Evolutionary conservation across 768 basidiomycete genomes (phyloP), one percentile per base, ranked within the genome.

Genomic region (Pseudohyphozyma bogoriensis): DNA sequence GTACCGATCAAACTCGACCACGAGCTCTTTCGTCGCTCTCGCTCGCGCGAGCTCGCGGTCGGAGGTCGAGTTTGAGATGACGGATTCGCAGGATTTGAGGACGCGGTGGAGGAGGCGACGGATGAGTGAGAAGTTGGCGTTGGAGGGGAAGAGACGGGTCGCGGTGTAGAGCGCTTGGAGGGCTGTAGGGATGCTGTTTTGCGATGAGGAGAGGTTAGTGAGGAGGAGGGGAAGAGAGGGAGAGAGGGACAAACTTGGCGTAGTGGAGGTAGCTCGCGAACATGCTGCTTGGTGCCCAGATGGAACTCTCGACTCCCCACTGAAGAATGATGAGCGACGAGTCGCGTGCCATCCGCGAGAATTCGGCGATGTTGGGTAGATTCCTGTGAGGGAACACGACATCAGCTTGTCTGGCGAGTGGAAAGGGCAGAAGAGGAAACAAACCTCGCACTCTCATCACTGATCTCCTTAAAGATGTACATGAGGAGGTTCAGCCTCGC

Each of bases 91-190:
- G n/a, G 62, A 60, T 40, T 62, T 59, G 33, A 50, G 24, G n/a
- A 66, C 46, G 31, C 64, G 64, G 55, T 66, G 64, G n/a, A 66
- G 55, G 33, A 66, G 44, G 22, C 60, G 60, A 24, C 64, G 64
- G 29, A 66, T 53, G 28, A 37, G 0, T 32, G 20, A 0, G 33
- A 56, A 59, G 51, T 53, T 50, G 57, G 53, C 37, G 20, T 56
- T 46, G n/a, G 16, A 1, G 12, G 64, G 64, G 64, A 56, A 66
- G 36, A 62, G 50, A 15, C 56, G 60, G 20, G 60, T 32, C 28
- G 6, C 22, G 29, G 18, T 28, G 28, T 31, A 24, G 45, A 62
- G 58, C 20, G 36, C n/a, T 26, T 36, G 52, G 18, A 66, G 20
- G 13, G 60, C 51, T 22, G 55, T 44, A 0, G 64, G 64, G 33